These are phyloP conservation scores for Beta corolliflora DNA, from an alignment of 179 eudicot genomes.

Conservation along the genomic window DNA sequence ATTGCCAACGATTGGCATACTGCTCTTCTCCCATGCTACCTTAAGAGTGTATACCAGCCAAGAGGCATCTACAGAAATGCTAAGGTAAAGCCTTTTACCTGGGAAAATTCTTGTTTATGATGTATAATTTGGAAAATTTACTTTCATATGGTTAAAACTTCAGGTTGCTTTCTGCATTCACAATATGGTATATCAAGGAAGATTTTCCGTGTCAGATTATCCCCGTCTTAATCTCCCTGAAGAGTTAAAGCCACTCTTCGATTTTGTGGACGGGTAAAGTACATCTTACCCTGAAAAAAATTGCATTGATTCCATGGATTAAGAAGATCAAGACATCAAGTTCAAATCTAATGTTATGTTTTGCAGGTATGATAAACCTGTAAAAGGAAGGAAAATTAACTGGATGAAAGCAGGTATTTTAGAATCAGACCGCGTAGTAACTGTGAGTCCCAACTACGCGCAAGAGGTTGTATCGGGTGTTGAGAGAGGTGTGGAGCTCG, in stretches of 20 bases:
- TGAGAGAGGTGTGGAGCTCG: constrained; percentile 84
- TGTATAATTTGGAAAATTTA: neutral
- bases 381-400: constrained; percentile 80
- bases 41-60: constrained; percentile 67
- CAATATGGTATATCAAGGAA: constrained; percentile 94
- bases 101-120: neutral
- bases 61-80: constrained; percentile 68
- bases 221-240: constrained; percentile 73
- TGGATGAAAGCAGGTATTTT: constrained; percentile 90
- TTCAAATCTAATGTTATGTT: neutral
- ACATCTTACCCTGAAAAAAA: neutral
- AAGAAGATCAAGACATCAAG: neutral
- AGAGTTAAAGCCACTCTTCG: constrained; percentile 55
- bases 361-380: constrained; percentile 65
- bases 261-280: constrained; percentile 77
- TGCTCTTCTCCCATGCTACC: constrained; percentile 81
- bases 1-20: constrained; percentile 96
- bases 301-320: neutral
- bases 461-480: constrained; percentile 62
- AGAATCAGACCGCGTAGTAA: constrained; percentile 60
- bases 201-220: constrained; percentile 70
- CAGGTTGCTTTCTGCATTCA: constrained; percentile 97
- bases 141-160: neutral
- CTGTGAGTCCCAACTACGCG: constrained; percentile 90
- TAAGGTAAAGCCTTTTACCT: constrained; percentile 41